Percentiles rank a stretch among this genome's conserved stretches.
These are phyloP conservation scores for Hypholoma sublateritium DNA, from an alignment of 768 basidiomycete species.

Conservation along the genomic window DNA sequence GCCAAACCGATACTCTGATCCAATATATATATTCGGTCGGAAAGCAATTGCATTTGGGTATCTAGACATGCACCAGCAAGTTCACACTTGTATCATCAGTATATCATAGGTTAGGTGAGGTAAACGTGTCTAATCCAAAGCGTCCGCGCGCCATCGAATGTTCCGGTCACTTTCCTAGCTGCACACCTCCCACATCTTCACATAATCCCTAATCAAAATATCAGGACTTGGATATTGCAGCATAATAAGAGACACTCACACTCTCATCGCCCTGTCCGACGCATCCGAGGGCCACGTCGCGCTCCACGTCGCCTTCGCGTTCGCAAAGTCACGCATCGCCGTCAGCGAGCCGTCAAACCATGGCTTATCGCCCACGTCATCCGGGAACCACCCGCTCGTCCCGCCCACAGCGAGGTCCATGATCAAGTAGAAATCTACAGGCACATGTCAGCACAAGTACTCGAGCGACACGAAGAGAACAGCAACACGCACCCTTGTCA, in stretches of 20 bases:
- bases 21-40: no score
- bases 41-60: not conserved
- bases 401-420: slow-evolving; percentile 78
- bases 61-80: not conserved
- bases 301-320: slow-evolving; percentile 61
- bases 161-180: not conserved
- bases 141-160: not conserved
- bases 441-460: slow-evolving; percentile 15
- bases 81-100: not conserved
- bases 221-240: no score
- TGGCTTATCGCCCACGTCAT: slow-evolving; percentile 69
- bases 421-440: slow-evolving; percentile 72
- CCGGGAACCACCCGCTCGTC: slow-evolving; percentile 89
- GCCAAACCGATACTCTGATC: no score
- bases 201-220: slow-evolving; percentile 27
- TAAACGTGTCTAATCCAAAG: not conserved
- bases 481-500: slow-evolving; percentile 55
- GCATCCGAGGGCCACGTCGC: slow-evolving; percentile 65
- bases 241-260: slow-evolving; percentile 29
- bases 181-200: slow-evolving; percentile 52
- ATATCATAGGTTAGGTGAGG: not conserved
- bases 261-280: slow-evolving; percentile 64
- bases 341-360: slow-evolving; percentile 66
- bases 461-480: slow-evolving; percentile 27
- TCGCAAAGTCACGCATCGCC: slow-evolving; percentile 75